A percentile compares a stretch with the other conserved stretches of the same genome.
phyloP scores from a whole-genome alignment of 208 protist species.

The Angomonas ambiguus region DNA sequence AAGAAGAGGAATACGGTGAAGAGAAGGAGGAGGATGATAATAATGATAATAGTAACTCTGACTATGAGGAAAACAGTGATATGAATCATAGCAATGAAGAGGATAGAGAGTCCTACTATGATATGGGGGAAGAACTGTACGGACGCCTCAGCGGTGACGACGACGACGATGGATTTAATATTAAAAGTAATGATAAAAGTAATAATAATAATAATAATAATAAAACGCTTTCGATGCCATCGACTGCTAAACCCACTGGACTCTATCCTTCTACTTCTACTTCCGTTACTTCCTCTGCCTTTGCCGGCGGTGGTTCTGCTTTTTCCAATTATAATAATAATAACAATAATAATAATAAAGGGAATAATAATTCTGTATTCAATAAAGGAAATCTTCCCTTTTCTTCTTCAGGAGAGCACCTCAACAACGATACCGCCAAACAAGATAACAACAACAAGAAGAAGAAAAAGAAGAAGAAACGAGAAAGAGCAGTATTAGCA shows the following conservation, averaged over 20 bases:
- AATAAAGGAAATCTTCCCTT: background rate
- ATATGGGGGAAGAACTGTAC: background rate
- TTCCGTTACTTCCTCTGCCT: background rate
- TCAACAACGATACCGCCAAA: background rate
- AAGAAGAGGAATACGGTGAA: background rate
- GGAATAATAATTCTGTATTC: background rate
- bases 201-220: slow-evolving; percentile 1
- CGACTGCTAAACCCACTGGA: too few relatives aligned
- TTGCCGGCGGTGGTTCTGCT: slow-evolving; percentile 1
- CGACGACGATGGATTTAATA: too few relatives aligned
- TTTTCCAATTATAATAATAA: background rate
- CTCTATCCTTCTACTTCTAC: too few relatives aligned
- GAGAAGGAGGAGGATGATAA: background rate
- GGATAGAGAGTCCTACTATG: background rate
- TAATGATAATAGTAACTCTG: background rate
- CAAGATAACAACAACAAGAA: background rate
- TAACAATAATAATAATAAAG: slow-evolving; percentile 2
- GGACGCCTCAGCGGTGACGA: too few relatives aligned
- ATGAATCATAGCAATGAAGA: background rate
- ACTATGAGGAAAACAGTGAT: background rate
- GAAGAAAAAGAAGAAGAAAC: background rate
- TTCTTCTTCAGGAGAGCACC: too few relatives aligned
- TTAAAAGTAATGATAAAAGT: background rate
- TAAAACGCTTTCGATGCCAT: background rate
- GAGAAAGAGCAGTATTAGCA: background rate